These are phyloP conservation scores for Penstemon eatonii DNA, from an alignment of 257 asterid genomes.

Conservation along the genomic window DNA sequence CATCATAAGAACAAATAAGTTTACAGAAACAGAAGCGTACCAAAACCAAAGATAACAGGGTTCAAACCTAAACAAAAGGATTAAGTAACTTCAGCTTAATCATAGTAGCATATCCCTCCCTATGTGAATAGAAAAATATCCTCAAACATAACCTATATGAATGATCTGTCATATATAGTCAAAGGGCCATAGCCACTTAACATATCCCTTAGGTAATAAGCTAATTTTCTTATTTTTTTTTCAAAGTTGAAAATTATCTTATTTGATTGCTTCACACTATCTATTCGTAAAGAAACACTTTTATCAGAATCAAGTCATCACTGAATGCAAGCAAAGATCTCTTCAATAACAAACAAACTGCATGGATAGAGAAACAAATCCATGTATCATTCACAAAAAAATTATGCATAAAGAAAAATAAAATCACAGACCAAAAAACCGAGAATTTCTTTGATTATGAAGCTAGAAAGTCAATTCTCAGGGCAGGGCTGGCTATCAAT, in stretches of 20 bases:
- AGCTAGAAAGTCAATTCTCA: constrained; percentile 23
- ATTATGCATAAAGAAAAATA: not conserved
- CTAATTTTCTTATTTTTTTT: not conserved
- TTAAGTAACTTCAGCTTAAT: too few relatives aligned
- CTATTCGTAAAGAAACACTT: constrained; percentile 29
- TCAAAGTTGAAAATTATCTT: constrained; percentile 2
- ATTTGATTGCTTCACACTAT: constrained; percentile 22
- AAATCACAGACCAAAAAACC: constrained; percentile 7
- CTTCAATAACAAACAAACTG: constrained; percentile 36
- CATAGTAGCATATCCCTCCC: not conserved
- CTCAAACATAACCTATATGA: not conserved
- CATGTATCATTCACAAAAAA: not conserved
- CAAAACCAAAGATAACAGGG: not conserved
- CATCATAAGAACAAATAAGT: not conserved
- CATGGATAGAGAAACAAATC: not conserved
- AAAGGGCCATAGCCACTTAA: not conserved
- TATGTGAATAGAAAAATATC: not conserved
- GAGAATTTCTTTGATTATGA: not conserved
- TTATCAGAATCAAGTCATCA: constrained; percentile 34
- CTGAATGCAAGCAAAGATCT: constrained; percentile 42
- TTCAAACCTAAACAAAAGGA: too few relatives aligned
- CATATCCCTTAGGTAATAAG: not conserved
- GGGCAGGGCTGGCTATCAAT: constrained; percentile 10
- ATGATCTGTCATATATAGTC: too few relatives aligned
- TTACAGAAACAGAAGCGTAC: not conserved